Evolutionary conservation across 2,329 filamentous ascomycete genomes (phyloP).

Genomic region (Trichoderma endophyticum): DNA sequence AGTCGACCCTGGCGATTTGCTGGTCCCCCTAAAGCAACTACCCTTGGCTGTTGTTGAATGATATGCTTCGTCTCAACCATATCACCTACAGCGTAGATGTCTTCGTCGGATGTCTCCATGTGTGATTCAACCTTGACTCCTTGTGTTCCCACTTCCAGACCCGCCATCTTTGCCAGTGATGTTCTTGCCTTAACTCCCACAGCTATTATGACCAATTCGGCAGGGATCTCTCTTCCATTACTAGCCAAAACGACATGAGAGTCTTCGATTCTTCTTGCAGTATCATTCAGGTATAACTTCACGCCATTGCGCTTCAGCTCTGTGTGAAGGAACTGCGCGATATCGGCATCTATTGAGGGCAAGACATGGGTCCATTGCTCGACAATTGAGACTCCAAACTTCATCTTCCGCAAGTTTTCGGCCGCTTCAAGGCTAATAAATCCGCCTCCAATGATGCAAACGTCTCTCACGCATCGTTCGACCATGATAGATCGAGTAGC

Average conservation of each 20-base stretch:
- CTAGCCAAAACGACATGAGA: not conserved
- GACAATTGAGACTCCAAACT: not conserved
- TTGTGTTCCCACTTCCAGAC: not conserved
- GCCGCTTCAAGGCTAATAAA: not conserved
- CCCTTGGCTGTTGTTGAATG: not conserved
- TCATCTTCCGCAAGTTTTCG: not conserved
- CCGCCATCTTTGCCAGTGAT: not conserved
- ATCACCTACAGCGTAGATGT: not conserved
- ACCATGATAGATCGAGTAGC: not conserved
- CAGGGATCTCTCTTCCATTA: not conserved
- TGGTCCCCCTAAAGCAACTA: not conserved
- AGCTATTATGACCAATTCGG: not conserved
- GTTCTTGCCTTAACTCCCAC: not conserved
- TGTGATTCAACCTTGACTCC: not conserved
- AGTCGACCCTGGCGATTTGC: not conserved
- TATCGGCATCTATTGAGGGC: not conserved
- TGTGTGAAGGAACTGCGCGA: not conserved
- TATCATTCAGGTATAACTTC: not conserved
- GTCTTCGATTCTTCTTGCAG: not conserved
- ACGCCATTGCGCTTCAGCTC: not conserved
- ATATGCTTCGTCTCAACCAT: not conserved
- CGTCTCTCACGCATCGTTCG: not conserved
- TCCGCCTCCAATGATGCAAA: not conserved
- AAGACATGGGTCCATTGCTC: not conserved
- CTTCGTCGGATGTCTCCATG: not conserved